Evolutionary conservation across 2,329 filamentous ascomycete species (phyloP).

Genomic region (Aspergillaceae sp.): DNA sequence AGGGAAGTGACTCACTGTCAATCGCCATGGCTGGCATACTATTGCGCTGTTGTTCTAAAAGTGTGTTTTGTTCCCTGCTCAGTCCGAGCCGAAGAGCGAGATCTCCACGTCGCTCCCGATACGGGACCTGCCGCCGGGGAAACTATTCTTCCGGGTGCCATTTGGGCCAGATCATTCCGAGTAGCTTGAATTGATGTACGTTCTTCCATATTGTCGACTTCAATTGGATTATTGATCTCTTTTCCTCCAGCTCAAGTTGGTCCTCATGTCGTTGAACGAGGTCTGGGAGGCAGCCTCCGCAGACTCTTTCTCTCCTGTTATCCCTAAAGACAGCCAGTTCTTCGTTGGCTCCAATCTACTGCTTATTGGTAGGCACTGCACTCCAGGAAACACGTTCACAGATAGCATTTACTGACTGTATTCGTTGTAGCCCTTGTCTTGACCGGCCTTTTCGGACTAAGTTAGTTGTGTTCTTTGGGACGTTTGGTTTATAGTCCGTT

Average conservation of each 20-base stretch:
- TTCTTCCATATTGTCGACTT: not conserved
- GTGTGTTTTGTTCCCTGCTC: not conserved
- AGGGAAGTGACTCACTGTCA: conserved; percentile 24
- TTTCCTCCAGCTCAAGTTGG: not conserved
- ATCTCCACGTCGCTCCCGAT: conserved; percentile 11
- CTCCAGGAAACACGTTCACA: not conserved
- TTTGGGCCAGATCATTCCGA: conserved; percentile 14
- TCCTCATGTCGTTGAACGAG: conserved; percentile 62
- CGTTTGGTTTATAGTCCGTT: conserved; percentile 1
- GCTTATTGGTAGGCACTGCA: conserved; percentile 45
- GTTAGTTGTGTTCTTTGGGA: conserved; percentile 44
- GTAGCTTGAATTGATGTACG: not conserved
- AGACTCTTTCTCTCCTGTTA: conserved; percentile 70
- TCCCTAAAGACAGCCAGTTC: conserved; percentile 81
- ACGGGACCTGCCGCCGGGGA: conserved; percentile 14
- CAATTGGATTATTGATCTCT: no score
- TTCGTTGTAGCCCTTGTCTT: conserved; percentile 50
- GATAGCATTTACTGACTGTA: conserved; percentile 11
- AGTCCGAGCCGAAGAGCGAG: conserved; percentile 3
- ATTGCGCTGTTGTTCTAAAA: not conserved
- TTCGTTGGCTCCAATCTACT: conserved; percentile 69
- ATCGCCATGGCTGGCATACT: conserved; percentile 6
- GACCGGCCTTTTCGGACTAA: conserved; percentile 74
- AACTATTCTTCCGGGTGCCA: conserved; percentile 14
- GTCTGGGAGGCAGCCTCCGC: conserved; percentile 88